These are phyloP conservation scores for Gentiana straminea DNA, from an alignment of 257 asterid genomes.

Conservation along the genomic window DNA sequence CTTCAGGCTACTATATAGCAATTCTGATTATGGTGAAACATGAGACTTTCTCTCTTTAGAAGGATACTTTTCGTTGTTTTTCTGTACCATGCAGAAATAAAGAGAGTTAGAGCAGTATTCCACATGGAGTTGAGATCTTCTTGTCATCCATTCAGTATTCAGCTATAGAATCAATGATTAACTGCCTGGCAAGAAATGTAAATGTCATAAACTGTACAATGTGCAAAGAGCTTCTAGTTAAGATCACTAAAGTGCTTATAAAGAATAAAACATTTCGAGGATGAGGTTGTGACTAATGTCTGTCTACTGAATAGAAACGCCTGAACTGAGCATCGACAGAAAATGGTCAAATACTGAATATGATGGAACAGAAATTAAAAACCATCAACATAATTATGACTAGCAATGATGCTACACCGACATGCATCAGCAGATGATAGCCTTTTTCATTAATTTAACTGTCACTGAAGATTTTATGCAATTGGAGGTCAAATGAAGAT, in stretches of 20 bases:
- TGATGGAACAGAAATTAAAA: not conserved
- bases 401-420: slow-evolving; percentile 21
- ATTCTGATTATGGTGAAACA: slow-evolving; percentile 3
- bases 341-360: not conserved
- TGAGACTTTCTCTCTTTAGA: not conserved
- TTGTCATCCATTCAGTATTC: not conserved
- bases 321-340: not conserved
- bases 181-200: not conserved
- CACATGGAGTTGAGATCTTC: not conserved
- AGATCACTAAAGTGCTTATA: not conserved
- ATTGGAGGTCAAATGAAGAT: not conserved
- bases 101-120: not conserved
- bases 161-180: not conserved
- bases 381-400: slow-evolving; percentile 6
- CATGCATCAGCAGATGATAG: slow-evolving; percentile 15
- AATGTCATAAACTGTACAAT: not conserved
- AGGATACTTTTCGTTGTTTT: slow-evolving; percentile 1
- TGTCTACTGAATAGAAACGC: not conserved
- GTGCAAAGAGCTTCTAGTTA: not conserved
- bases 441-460: slow-evolving; percentile 1
- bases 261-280: not conserved
- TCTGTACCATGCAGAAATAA: not conserved
- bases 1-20: not conserved
- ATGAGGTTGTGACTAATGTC: not conserved
- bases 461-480: slow-evolving; percentile 1